These are phyloP conservation scores for Stachybotrys elegans DNA, from an alignment of 2,329 filamentous ascomycete species.

Conservation along the genomic window DNA sequence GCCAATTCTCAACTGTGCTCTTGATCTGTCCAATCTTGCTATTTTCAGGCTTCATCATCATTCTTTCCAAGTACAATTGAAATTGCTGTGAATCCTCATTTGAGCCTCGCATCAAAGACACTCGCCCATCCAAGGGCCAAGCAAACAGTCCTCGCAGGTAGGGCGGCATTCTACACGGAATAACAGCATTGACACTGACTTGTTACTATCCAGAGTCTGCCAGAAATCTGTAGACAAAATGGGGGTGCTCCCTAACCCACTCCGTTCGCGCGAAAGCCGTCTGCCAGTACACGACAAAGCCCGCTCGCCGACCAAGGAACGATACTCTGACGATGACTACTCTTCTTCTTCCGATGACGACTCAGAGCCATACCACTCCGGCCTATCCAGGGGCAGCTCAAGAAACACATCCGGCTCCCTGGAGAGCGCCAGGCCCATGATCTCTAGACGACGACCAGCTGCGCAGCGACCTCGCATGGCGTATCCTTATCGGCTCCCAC, in stretches of 20 bases:
- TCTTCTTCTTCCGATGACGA: constrained; percentile 43
- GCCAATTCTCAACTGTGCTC: no score
- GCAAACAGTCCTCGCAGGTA: no score
- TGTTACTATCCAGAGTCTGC: constrained; percentile 6
- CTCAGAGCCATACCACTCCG: constrained; percentile 35
- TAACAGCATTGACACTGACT: constrained; percentile 1
- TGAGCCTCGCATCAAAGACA: no score
- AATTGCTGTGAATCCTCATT: no score
- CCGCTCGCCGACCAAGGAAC: constrained; percentile 40
- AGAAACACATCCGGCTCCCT: constrained; percentile 44
- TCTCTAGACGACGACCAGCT: constrained; percentile 29
- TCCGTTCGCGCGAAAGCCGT: constrained; percentile 41
- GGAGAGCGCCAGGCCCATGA: constrained; percentile 38
- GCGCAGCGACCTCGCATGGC: constrained; percentile 14
- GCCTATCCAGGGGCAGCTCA: constrained; percentile 47
- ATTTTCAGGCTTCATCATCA: no score
- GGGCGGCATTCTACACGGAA: no score
- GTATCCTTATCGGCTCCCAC: constrained; percentile 60
- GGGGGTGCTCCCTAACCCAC: constrained; percentile 43
- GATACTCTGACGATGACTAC: constrained; percentile 45
- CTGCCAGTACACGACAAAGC: constrained; percentile 48
- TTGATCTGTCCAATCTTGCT: no score
- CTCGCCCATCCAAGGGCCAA: no score
- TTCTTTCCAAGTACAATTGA: no score
- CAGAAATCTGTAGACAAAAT: constrained; percentile 38